These are phyloP conservation scores for Diaporthe longicolla DNA, from an alignment of 2,329 filamentous ascomycete species.

Conservation along the genomic window DNA sequence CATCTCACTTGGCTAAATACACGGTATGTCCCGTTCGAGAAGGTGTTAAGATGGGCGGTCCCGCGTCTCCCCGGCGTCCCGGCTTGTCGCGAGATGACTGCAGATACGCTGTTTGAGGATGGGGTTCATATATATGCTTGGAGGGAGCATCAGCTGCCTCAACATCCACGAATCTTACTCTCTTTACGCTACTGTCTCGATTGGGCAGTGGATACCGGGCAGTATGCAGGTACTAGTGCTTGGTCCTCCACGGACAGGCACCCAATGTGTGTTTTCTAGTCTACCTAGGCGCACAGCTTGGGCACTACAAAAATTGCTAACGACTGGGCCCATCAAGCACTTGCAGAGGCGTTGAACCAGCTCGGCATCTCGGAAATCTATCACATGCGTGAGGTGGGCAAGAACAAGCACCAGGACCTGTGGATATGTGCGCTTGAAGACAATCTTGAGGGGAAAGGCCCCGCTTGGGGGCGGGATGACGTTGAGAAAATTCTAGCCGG, in stretches of 20 bases:
- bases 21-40: not conserved
- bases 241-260: conserved; percentile 52
- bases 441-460: conserved; percentile 48
- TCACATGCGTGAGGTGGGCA: conserved; percentile 52
- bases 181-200: not conserved
- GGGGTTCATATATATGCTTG: not conserved
- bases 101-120: not conserved
- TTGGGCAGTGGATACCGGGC: not conserved
- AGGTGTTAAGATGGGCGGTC: not conserved
- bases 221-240: conserved; percentile 53
- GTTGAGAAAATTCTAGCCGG: conserved; percentile 54
- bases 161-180: too few species aligned
- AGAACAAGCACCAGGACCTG: conserved; percentile 51
- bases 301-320: not conserved
- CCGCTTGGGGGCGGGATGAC: conserved; percentile 45
- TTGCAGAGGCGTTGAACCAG: conserved; percentile 50
- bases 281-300: not conserved
- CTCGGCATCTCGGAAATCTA: conserved; percentile 52
- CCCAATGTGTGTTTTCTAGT: conserved; percentile 48
- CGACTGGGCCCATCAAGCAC: conserved; percentile 42
- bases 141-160: not conserved
- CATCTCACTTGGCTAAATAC: not conserved
- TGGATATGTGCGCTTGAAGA: conserved; percentile 53
- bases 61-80: conserved; percentile 16
- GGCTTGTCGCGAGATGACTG: conserved; percentile 9